These are phyloP conservation scores for Kazachstania psychrophila DNA, from an alignment of 805 yeast genomes.

Conservation along the genomic window DNA sequence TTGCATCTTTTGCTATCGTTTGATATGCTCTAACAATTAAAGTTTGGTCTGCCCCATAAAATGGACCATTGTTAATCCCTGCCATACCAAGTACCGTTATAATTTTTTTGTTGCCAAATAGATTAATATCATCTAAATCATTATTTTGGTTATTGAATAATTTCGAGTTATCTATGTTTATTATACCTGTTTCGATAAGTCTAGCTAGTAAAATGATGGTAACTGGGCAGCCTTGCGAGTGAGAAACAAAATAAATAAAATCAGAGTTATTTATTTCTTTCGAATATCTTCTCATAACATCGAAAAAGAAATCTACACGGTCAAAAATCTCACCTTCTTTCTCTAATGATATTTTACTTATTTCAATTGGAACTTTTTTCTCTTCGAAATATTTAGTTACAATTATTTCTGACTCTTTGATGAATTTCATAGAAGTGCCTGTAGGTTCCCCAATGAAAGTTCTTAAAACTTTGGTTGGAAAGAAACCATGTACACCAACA, in stretches of 20 bases:
- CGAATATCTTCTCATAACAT: slow-evolving; percentile 59
- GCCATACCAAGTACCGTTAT: slow-evolving; percentile 89
- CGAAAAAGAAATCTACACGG: slow-evolving; percentile 72
- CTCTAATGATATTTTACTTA: slow-evolving; percentile 90
- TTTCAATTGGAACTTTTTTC: slow-evolving; percentile 35
- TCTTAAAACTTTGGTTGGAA: slow-evolving; percentile 78
- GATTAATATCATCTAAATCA: slow-evolving; percentile 5
- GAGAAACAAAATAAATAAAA: slow-evolving; percentile 83
- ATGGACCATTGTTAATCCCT: slow-evolving; percentile 90
- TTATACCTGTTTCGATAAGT: slow-evolving; percentile 51
- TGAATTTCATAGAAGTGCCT: slow-evolving; percentile 86
- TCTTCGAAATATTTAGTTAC: slow-evolving; percentile 56
- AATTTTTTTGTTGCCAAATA: slow-evolving; percentile 29
- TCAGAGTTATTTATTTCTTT: slow-evolving; percentile 54
- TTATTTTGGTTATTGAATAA: slow-evolving; percentile 11
- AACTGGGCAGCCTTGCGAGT: slow-evolving; percentile 94
- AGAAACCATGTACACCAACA: slow-evolving; percentile 93
- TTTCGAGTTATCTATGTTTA: slow-evolving; percentile 29
- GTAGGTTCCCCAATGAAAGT: slow-evolving; percentile 92
- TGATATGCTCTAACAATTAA: slow-evolving; percentile 81
- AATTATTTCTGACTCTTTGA: slow-evolving; percentile 79
- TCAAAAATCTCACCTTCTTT: slow-evolving; percentile 87
- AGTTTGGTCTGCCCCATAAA: slow-evolving; percentile 82
- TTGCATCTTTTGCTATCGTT: slow-evolving; percentile 79
- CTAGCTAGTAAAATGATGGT: slow-evolving; percentile 69